Conservation (phyloP, 2,329 filamentous ascomycete species). For the Tympanopsis confertula region DNA sequence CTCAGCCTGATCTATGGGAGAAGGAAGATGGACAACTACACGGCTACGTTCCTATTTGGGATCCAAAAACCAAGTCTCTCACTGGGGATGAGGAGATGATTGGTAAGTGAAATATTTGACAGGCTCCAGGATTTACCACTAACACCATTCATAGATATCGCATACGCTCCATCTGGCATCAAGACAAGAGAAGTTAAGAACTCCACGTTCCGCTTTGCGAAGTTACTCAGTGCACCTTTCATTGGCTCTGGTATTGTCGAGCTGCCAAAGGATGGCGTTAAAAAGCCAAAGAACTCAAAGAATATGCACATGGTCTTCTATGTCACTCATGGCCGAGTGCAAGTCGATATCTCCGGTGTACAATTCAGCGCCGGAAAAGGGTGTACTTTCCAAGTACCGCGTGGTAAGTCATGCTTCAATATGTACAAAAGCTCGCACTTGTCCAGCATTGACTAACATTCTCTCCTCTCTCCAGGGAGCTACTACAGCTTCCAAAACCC, state of each 20-base stretch:
- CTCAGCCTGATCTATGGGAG: slow-evolving; percentile 61
- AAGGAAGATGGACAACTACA: slow-evolving; percentile 48
- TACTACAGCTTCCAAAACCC: slow-evolving; percentile 86
- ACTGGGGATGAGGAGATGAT: slow-evolving; percentile 38
- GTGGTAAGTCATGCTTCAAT: slow-evolving; percentile 52
- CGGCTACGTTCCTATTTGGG: slow-evolving; percentile 54
- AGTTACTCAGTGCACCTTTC: slow-evolving; percentile 73
- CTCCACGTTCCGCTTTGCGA: slow-evolving; percentile 76
- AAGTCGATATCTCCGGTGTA: slow-evolving; percentile 65
- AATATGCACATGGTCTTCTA: slow-evolving; percentile 98
- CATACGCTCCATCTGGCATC: slow-evolving; percentile 34
- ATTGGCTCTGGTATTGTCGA: slow-evolving; percentile 87
- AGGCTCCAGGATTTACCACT: too few species aligned
- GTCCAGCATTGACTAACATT: slow-evolving; percentile 3
- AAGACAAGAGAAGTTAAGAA: slow-evolving; percentile 45
- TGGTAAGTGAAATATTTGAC: background rate
- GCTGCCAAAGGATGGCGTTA: slow-evolving; percentile 69
- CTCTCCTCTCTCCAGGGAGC: slow-evolving; percentile 51
- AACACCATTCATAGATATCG: slow-evolving; percentile 27
- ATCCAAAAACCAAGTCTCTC: slow-evolving; percentile 43
- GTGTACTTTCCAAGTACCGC: slow-evolving; percentile 86
- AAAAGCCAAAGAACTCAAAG: slow-evolving; percentile 80
- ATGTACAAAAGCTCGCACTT: slow-evolving; percentile 4
- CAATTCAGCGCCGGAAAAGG: slow-evolving; percentile 76
- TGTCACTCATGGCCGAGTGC: slow-evolving; percentile 70